Evolutionary conservation across 2,329 filamentous ascomycete species (phyloP), one percentile per base, ranked within the genome.

Genomic region (Phialophora verrucosa): DNA sequence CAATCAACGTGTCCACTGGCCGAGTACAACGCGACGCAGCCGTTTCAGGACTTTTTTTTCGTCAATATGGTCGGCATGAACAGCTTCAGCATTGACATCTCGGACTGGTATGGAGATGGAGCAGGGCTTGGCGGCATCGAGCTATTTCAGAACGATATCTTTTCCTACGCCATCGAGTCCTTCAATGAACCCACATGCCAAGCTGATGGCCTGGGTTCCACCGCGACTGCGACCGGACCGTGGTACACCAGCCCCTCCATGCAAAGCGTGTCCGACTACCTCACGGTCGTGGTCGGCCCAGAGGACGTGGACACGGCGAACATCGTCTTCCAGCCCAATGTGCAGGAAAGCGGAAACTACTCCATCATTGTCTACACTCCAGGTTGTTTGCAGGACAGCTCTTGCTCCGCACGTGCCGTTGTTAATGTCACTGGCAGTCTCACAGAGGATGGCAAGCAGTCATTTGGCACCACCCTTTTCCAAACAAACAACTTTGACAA

Each of bases 401-500:
- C 89, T 2, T 99, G 96, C 76, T 77, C 76, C 20, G 88, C 84
- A 14, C 89, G 95, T 74, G 95, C 94, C 17, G 86, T 88, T 73
- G 90, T 97, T 64, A 93, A 93, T 71, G 84, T 99, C 60, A 94
- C 91, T 1, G 91, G 88, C 38, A 84, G 83, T 27, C 88, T 95
- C 82, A 85, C 87, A 2, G 79, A 82, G 6, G 77, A 76, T 47
- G 75, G 75, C 32, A 79, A 71, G 74, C 83, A 75, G 74, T 79
- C 63, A 75, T 83, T 88, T 64, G 84, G 86, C 31, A 87, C 83
- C 0, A 84, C 86, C 0, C 81, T 97, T 7, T 96, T 86, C 76
- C 95, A 99, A 78, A 97, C 93, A 20, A 99, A 99, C 79, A 86
- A 96, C 76, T 96, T 90, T 77, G 94, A 98, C 82, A 99, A 99